phyloP scores from a whole-genome alignment of 2,329 filamentous ascomycete species.

The Trichoderma asperellum region DNA sequence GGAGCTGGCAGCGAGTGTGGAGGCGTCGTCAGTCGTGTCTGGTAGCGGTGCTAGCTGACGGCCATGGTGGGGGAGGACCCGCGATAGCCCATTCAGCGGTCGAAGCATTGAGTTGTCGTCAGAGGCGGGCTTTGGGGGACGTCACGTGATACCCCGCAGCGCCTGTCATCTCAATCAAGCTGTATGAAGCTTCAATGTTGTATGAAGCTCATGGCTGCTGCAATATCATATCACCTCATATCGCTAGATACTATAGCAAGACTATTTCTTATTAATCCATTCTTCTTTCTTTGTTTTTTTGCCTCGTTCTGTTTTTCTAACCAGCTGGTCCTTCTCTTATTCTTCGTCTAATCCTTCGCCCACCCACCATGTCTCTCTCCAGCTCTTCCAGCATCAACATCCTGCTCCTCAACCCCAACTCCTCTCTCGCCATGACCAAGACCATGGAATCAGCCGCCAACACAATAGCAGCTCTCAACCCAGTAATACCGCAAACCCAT shows the following conservation, averaged over 20 bases:
- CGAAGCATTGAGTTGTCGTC: conserved; percentile 38
- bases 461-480: conserved; percentile 13
- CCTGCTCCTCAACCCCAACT: conserved; percentile 80
- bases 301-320: no score
- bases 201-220: no score
- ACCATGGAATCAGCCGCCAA: conserved; percentile 51
- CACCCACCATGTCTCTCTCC: conserved; percentile 5
- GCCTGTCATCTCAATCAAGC: neutral
- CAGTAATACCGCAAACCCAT: conserved; percentile 48
- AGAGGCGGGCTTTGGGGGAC: conserved; percentile 40
- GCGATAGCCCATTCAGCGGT: conserved; percentile 9
- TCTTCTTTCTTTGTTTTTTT: neutral
- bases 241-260: no score
- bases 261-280: neutral
- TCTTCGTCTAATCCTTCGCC: neutral
- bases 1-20: conserved; percentile 24
- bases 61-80: conserved; percentile 41
- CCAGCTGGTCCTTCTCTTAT: neutral
- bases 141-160: conserved; percentile 48
- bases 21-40: conserved; percentile 28
- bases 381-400: conserved; percentile 46
- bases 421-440: conserved; percentile 71
- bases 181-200: neutral
- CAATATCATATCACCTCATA: no score
- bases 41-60: neutral